Base-by-base conservation (phyloP, 345 rosid genomes). In the Ceriops tagal region DNA sequence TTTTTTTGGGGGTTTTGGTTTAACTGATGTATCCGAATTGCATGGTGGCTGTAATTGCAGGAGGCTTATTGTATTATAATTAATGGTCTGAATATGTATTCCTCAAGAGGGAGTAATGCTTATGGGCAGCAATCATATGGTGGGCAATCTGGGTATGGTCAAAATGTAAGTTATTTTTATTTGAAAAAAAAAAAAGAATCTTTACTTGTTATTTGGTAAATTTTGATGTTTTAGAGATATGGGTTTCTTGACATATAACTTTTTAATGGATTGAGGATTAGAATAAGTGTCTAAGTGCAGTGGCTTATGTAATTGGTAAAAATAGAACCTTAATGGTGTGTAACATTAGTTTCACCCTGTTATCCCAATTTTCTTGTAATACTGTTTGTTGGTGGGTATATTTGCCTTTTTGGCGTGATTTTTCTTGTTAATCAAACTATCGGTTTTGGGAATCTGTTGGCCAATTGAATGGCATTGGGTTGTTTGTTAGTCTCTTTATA, bases 71-170 rank as follows among this genome's bases (percentile, higher is more conserved):
- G 11, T 46, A 18, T 53, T 4, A 34, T 7, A 34, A 7, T 49
- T 58, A 9, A 65, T 72, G 65, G 68, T 39, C 15, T 21, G 43
- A 39, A 66, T 5, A 93, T 93, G 99, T 90, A 88, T 77, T 78
- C 88, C 6, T 82, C 96, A 20, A 86, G 99, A 86, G 97, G 92
- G 32, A 71, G 77, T 34, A 78, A 75, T 81, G 88, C 93, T 8
- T 90, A 84, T 61, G 96, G 97, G 31, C 96, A 92, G 69, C 90
- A 84, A 56, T 47, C 87, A 1, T 92, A 89, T 59, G 82, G 86
- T 61, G 83, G 84, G 5, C 96, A 89, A 75, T 91, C 97, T 37
- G 91, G 87, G n/a, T 95, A 89, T 69, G 82, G 72, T 37, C 96
- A 89, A 71, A 89, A 85, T 75, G 97, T 92, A 77, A 89, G 97